Evolutionary conservation across 768 basidiomycete species (phyloP), one percentile per base, ranked within the genome.

Genomic region (Gautieria morchelliformis): DNA sequence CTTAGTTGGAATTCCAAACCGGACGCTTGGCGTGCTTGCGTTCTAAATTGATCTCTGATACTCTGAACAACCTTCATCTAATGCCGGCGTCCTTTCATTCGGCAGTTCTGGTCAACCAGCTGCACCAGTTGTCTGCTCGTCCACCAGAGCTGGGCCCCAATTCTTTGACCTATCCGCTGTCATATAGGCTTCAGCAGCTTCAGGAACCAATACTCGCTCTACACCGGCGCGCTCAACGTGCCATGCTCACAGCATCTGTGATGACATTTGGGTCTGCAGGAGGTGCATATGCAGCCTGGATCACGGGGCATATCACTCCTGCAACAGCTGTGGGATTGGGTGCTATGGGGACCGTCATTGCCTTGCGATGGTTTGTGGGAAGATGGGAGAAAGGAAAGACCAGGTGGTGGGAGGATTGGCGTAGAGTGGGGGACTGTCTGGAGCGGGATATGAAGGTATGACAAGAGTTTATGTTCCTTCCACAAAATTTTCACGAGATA

Each of bases 331-430:
- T 83, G 27, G 85, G 84, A 2, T 67, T 79, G 0, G 85, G 84
- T 12, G 72, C 77, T 55, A 65, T 91, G 11, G 70, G 75, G 19
- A 73, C 76, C 0, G 65, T 77, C 6, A 62, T 69, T 3, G 77
- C 81, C 47, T 59, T 87, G 42, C 72, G 85, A 42, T 87, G 84
- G 83, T 78, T 77, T 1, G 73, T 85, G 5, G 78, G 80, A 12
- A 73, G 72, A 58, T 90, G 87, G 85, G 85, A 88, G 57, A 79
- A 74, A 61, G 80, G 81, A 3, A 84, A 85, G 66, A 71, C 68
- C 56, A 72, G 70, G 59, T 91, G 87, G 86, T 78, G 79, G 79
- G 75, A 78, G 53, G 86, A 89, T 65, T 85, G 81, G 75, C 64
- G 63, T 19, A 74, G 87, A 50, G 73, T 87, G 3, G 78, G 79